Base-by-base conservation (phyloP, 495 filamentous ascomycete species). In the Penicillium psychrofluorescens region DNA sequence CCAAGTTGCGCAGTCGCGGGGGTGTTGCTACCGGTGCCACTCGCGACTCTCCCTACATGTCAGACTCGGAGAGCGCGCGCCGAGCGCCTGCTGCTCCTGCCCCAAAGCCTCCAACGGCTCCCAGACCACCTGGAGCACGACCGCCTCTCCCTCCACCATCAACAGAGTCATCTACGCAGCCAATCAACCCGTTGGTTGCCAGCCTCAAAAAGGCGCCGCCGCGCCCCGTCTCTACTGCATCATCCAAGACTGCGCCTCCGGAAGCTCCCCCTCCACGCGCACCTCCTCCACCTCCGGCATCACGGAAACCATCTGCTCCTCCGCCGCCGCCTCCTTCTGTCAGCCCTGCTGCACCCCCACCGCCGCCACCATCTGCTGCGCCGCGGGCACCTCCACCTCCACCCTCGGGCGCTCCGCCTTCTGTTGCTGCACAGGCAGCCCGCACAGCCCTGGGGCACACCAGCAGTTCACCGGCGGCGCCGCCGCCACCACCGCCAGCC, bases 11-110 rank as follows among this genome's bases (percentile, higher is more conserved):
- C 61, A 95, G 89, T 66, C 81, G 86, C 9, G 90, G 85, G 22
- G 92, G 91, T 14, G 72, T 98, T 43, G 81, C 95, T 63, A 96
- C 92, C 10, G 91, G 91, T 61, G 90, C 88, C 51, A 83, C 72
- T 55, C 77, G 72, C 53, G 82, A 83, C 37, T 79, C 88, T 15
- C 76, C 86, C 41, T 92, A 95, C 54, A 68, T 83, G 16, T 88
- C 88, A 30, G 88, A 94, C 50, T 79, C 85, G 10, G 88, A 94
- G 50, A 72, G 73, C n/a, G 75, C 77, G 36, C 54, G 56, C 36
- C 55, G 44, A 45, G 43, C 48, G 28, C 48, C 58, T 43, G 64
- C 58, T 46, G 68, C 66, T 12, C 67, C 72, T 44, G 74, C 69
- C 14, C 79, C 80, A 1, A 83, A 72, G 55, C 72, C 72, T 31